Evolutionary conservation across 805 yeast genomes (phyloP).

Genomic region (Sugiyamaella chiloensis): DNA sequence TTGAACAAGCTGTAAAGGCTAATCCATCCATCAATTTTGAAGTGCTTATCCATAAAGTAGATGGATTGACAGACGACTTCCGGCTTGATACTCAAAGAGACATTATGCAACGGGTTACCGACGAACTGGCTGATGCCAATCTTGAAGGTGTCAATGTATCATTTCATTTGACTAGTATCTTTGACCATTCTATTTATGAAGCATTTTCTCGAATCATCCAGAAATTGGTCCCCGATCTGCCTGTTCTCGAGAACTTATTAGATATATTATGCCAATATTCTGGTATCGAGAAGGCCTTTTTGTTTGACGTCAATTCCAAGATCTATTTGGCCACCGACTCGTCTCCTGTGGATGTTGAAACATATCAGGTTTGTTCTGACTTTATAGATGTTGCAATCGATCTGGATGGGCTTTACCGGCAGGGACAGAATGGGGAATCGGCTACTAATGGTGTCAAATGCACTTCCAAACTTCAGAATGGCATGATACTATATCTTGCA

Average conservation of each 20-base stretch:
- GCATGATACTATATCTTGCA: conserved; percentile 75
- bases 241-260: conserved; percentile 81
- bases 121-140: conserved; percentile 85
- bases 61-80: conserved; percentile 91
- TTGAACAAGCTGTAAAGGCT: conserved; percentile 79
- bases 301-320: conserved; percentile 89
- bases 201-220: conserved; percentile 93
- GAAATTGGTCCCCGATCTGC: conserved; percentile 82
- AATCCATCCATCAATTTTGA: conserved; percentile 87
- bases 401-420: conserved; percentile 48
- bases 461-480: conserved; percentile 74
- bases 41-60: conserved; percentile 92
- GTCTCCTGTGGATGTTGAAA: conserved; percentile 90
- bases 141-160: conserved; percentile 87
- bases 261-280: conserved; percentile 87
- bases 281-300: conserved; percentile 86
- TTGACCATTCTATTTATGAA: conserved; percentile 93
- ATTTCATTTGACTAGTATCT: conserved; percentile 88
- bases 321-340: conserved; percentile 96
- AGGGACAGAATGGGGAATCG: conserved; percentile 5
- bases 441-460: conserved; percentile 44
- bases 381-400: conserved; percentile 94
- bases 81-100: conserved; percentile 93
- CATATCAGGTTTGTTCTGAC: conserved; percentile 95
- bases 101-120: conserved; percentile 93